Evolutionary conservation across 192 early-diverging fungal genomes (phyloP).

Genomic region (Nowakowskiella sp.): DNA sequence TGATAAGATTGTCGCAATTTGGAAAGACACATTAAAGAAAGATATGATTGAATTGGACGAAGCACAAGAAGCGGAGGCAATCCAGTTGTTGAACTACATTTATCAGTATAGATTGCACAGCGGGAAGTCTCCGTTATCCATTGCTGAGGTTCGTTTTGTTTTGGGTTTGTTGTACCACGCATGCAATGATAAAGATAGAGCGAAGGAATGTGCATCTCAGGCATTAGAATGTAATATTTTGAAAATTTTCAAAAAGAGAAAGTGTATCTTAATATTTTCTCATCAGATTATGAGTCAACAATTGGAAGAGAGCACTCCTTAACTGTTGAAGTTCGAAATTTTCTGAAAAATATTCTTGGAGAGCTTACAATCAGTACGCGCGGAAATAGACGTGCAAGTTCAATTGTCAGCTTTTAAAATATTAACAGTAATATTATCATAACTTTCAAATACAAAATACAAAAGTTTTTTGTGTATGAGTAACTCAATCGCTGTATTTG

Average conservation of each 20-base stretch:
- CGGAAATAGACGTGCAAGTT: no score
- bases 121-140: conserved; percentile 1
- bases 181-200: conserved; percentile 19
- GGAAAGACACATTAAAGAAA: conserved; percentile 19
- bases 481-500: no score
- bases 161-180: conserved; percentile 23
- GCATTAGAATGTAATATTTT: conserved; percentile 28
- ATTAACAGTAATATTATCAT: no score
- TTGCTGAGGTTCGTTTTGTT: conserved; percentile 18
- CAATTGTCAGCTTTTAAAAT: no score
- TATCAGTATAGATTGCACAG: conserved; percentile 16
- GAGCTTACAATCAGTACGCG: no score
- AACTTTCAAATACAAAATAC: no score
- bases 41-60: conserved; percentile 17
- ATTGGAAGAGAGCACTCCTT: conserved; percentile 35
- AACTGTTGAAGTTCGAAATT: conserved; percentile 32
- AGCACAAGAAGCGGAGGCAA: conserved; percentile 43
- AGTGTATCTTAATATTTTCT: background rate
- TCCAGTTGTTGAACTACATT: conserved; percentile 38
- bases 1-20: conserved; percentile 40
- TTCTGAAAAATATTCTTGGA: conserved; percentile 26
- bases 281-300: conserved; percentile 30
- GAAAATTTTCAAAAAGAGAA: conserved; percentile 3
- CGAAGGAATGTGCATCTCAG: conserved; percentile 26
- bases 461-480: no score